Evolutionary conservation across 2,329 filamentous ascomycete genomes (phyloP).

Genomic region (Pestalotiopsis sp.): DNA sequence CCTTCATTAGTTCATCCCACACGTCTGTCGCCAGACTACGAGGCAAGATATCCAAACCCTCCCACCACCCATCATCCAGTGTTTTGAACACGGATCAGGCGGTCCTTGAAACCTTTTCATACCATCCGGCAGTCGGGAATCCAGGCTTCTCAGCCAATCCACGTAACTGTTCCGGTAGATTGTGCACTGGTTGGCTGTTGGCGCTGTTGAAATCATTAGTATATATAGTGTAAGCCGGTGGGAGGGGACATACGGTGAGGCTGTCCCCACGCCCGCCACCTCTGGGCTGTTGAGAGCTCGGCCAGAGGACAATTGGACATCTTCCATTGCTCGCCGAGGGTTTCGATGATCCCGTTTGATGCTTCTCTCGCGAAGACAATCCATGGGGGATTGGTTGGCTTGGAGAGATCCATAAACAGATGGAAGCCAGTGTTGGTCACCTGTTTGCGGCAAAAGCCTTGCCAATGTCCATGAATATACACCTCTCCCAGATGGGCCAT

Average conservation of each 20-base stretch:
- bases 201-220: too few relatives aligned
- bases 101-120: not conserved
- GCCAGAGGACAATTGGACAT: not conserved
- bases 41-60: too few relatives aligned
- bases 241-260: too few relatives aligned
- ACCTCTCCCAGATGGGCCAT: not conserved
- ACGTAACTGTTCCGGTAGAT: not conserved
- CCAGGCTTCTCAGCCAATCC: not conserved
- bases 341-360: not conserved
- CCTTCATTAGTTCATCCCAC: too few relatives aligned
- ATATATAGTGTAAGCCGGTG: too few relatives aligned
- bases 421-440: slow-evolving; percentile 1
- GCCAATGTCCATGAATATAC: not conserved
- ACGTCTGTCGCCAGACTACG: too few relatives aligned
- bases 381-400: slow-evolving; percentile 10
- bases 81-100: not conserved
- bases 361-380: slow-evolving; percentile 5
- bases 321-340: not conserved
- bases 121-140: not conserved
- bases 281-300: not conserved
- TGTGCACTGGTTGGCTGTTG: not conserved
- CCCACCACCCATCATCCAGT: not conserved
- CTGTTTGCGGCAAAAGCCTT: not conserved
- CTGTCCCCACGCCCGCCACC: too few relatives aligned
- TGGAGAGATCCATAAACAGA: slow-evolving; percentile 14